Evolutionary conservation across 805 yeast species (phyloP), one percentile per base, ranked within the genome.

Genomic region (Teunomyces funiuensis): DNA sequence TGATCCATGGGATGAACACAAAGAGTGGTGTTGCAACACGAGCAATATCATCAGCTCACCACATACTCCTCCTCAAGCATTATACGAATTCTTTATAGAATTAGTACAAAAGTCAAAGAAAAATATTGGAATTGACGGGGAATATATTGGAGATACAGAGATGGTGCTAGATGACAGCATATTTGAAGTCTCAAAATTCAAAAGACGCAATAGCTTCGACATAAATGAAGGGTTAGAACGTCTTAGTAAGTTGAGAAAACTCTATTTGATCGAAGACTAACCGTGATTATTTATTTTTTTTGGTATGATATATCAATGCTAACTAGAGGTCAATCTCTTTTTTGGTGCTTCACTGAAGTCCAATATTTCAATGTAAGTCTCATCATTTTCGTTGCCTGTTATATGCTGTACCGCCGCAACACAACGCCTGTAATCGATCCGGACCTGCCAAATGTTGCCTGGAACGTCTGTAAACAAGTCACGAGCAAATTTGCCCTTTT

Each of bases 361-460:
- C 37, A 89, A 65, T 20, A 93, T 82, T 61, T 90, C 97, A 45
- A 93, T 81, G 57, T 71, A 84, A 2, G 97, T 88, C 42, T 73
- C 74, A 22, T 59, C 57, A 7, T 77, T 77, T 28, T 76, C 80
- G 41, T 80, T 74, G 11, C 51, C 51, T 31, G 52, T 57, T 34
- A 34, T 34, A 37, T 73, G 56, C 59, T 88, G 95, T 7, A 90
- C 93, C 0, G 99, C 98, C 15, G 95, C 91, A 28, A 91, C 87
- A 57, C 97, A 85, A 39, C 89, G 74, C 44, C 85, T 77, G 49
- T 82, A 79, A 56, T 88, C 95, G 54, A 89, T 88, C 53, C 85
- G 78, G 2, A 91, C 97, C 51, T 93, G 96, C 99, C 99, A 93
- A 26, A 91, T 88, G 28, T 87, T 84, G 7, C 93, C 95, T 11